Conservation (phyloP, 768 basidiomycete genomes). For the Mycena vitilis region DNA sequence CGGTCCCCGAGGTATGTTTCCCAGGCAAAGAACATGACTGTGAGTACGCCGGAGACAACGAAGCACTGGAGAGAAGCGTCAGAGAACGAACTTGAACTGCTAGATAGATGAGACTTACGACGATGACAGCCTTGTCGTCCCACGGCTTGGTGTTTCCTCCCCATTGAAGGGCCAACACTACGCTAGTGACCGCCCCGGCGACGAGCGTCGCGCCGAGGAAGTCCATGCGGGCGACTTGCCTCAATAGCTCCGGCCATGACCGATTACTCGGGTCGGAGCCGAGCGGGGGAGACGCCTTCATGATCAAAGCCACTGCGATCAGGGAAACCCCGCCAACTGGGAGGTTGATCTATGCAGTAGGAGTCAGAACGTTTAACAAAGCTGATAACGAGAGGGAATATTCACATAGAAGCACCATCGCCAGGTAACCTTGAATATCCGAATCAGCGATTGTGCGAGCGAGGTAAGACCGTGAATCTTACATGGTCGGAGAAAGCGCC, state of each 20-base stretch:
- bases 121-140: background rate
- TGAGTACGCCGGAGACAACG: constrained; percentile 7
- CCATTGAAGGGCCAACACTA: background rate
- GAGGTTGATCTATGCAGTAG: background rate
- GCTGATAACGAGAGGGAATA: background rate
- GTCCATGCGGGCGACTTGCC: background rate
- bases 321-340: background rate
- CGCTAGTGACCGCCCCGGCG: background rate
- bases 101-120: background rate
- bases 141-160: background rate
- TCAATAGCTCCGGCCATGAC: background rate
- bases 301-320: background rate
- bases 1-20: background rate
- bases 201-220: background rate
- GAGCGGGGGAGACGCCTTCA: background rate
- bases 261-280: background rate
- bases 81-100: too few relatives aligned
- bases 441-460: background rate
- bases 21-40: constrained; percentile 7
- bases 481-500: background rate
- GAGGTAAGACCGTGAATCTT: background rate
- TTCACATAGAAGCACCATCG: background rate
- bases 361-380: background rate
- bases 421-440: background rate
- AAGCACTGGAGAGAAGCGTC: background rate